Base-by-base conservation (phyloP, 306 rosid species). In the Prunus kanzakura region DNA sequence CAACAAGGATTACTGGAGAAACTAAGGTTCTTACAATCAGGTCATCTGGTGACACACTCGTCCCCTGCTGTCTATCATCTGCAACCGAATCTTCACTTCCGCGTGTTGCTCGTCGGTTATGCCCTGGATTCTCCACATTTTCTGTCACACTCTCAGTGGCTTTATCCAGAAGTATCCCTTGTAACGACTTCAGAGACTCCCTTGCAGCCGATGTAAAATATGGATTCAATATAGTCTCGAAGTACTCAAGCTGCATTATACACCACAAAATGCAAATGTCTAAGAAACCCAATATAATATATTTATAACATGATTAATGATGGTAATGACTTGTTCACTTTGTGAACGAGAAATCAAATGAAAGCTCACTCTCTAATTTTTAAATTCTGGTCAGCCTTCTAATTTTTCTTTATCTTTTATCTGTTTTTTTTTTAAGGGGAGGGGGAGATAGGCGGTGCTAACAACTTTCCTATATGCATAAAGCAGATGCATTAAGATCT, bases 181-280 rank as follows among this genome's bases (percentile, higher is more conserved):
- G 98, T 77, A 96, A 87, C 14, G 99, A 89, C 89, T 89, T 89
- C 84, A 92, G 77, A 69, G 99, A 93, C 84, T 91, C 96, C 76
- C 96, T 90, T 78, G 98, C 98, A 82, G 84, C 99, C n/a, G 93
- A 73, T 60, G 99, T 92, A 71, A 96, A 91, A 82, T 92, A 96
- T 66, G 97, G 97, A 75, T 89, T 92, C 81, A 96, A 89, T 83
- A 96, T 88, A 32, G 90, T 89, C 93, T 96, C 98, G 1, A 89
- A 92, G 88, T 96, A 96, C 79, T 96, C 99, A 81, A 96, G 99
- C 99, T 96, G 96, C 90, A 85, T 73, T 67, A 69, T 35, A 75
- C 78, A 78, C 80, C 80, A 81, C 64, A 58, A 19, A 54, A 69
- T 71, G 67, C 19, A 19, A 32, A 72, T 8, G 60, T 27, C 38